Percentiles rank a stretch among this genome's conserved stretches.
phyloP scores from a whole-genome alignment of 345 rosid species.

The Rhodamnia argentea region DNA sequence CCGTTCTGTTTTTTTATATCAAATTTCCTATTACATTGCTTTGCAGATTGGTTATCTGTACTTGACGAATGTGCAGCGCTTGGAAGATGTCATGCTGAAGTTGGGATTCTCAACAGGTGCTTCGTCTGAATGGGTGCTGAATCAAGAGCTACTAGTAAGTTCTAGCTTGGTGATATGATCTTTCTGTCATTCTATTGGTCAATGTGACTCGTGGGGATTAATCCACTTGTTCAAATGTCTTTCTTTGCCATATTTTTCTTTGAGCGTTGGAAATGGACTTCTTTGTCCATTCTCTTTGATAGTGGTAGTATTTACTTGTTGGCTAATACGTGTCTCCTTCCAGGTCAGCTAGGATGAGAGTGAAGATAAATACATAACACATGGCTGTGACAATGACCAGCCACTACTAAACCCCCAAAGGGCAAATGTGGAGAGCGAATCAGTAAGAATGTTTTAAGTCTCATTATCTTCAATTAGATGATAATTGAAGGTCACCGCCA shows the following conservation, averaged over 20 bases:
- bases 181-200: not conserved
- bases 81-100: constrained; percentile 75
- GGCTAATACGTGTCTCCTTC: not conserved
- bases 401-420: not conserved
- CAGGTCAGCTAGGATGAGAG: not conserved
- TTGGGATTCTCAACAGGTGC: constrained; percentile 65
- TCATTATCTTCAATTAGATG: not conserved
- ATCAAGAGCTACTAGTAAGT: constrained; percentile 28
- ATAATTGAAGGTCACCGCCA: not conserved
- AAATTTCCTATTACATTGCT: not conserved
- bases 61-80: constrained; percentile 51
- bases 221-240: not conserved
- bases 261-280: not conserved
- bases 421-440: not conserved
- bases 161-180: not conserved
- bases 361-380: not conserved
- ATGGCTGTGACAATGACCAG: not conserved
- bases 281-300: not conserved
- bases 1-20: not conserved
- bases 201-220: not conserved
- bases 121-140: constrained; percentile 32
- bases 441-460: not conserved
- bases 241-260: not conserved
- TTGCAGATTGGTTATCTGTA: constrained; percentile 74
- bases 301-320: not conserved